Conservation (phyloP, 352 stramenopile genomes). For the Phytophthora crassamura region DNA sequence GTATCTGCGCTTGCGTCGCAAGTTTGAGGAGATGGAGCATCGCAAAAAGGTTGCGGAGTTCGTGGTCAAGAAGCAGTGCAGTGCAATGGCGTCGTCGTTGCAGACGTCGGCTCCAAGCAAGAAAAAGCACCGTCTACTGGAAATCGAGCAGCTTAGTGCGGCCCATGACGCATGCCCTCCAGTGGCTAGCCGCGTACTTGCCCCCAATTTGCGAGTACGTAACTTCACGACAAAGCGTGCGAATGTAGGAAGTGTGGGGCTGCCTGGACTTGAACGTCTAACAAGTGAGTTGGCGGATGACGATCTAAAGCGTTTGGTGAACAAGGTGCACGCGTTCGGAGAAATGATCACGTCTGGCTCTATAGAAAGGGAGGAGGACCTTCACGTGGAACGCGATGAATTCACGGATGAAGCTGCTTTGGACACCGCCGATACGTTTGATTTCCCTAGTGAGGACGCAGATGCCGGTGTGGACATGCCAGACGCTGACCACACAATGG, state of each 20-base stretch:
- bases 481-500: neutral
- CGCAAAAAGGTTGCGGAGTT: slow-evolving; percentile 65
- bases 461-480: slow-evolving; percentile 15
- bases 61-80: slow-evolving; percentile 67
- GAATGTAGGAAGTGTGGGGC: neutral
- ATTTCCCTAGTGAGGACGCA: slow-evolving; percentile 22
- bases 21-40: slow-evolving; percentile 54
- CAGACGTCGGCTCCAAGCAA: slow-evolving; percentile 34
- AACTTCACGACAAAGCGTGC: slow-evolving; percentile 3
- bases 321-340: slow-evolving; percentile 45
- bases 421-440: slow-evolving; percentile 13
- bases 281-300: slow-evolving; percentile 13
- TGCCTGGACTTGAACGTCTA: slow-evolving; percentile 2
- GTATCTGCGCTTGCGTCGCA: slow-evolving; percentile 49
- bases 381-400: neutral
- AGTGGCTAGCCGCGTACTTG: slow-evolving; percentile 3
- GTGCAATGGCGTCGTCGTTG: slow-evolving; percentile 51
- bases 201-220: slow-evolving; percentile 5
- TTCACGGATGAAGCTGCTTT: neutral
- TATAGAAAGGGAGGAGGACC: slow-evolving; percentile 5
- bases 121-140: slow-evolving; percentile 42
- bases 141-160: slow-evolving; percentile 57
- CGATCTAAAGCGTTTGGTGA: slow-evolving; percentile 36
- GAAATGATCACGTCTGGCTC: slow-evolving; percentile 38
- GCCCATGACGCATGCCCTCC: slow-evolving; percentile 45